Percentiles rank a stretch among this genome's conserved stretches.
These are phyloP conservation scores for Kazachstania sp. DNA, from an alignment of 1,139 yeast genomes.

Conservation along the genomic window DNA sequence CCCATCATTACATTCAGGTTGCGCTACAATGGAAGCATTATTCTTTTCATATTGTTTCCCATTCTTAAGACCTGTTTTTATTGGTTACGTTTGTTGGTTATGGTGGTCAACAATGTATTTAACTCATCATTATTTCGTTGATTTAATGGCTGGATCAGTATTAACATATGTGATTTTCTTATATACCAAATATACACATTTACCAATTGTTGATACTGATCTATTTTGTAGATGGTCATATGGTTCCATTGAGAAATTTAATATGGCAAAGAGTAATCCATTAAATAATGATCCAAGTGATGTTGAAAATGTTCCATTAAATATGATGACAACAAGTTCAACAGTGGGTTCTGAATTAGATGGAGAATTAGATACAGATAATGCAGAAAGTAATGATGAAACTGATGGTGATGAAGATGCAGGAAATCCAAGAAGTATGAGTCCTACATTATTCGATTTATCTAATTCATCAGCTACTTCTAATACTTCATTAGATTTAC, in stretches of 20 bases:
- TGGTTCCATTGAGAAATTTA: slow-evolving; percentile 30
- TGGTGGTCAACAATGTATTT: slow-evolving; percentile 99
- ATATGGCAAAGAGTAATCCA: slow-evolving; percentile 32
- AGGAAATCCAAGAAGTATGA: slow-evolving; percentile 17
- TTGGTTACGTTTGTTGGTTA: slow-evolving; percentile 75
- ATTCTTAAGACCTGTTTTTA: slow-evolving; percentile 50
- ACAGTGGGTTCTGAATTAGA: slow-evolving; percentile 7
- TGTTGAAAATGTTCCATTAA: slow-evolving; percentile 26
- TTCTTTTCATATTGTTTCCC: slow-evolving; percentile 82
- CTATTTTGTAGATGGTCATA: slow-evolving; percentile 86
- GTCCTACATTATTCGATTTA: slow-evolving; percentile 26
- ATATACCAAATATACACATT: slow-evolving; percentile 60
- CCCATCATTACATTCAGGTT: slow-evolving; percentile 92
- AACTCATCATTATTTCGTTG: slow-evolving; percentile 91
- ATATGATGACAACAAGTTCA: slow-evolving; percentile 1
- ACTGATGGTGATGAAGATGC: slow-evolving; percentile 16
- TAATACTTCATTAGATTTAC: slow-evolving; percentile 20
- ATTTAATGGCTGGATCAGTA: slow-evolving; percentile 82
- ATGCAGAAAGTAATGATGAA: too few species aligned
- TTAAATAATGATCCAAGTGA: slow-evolving; percentile 24
- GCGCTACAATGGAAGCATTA: slow-evolving; percentile 87
- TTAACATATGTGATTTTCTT: slow-evolving; percentile 64
- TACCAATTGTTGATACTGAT: slow-evolving; percentile 57
- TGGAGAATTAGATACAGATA: background rate
- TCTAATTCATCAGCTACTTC: slow-evolving; percentile 28